phyloP scores from a whole-genome alignment of 441 rosid genomes.

The Erysimum pusillum region DNA sequence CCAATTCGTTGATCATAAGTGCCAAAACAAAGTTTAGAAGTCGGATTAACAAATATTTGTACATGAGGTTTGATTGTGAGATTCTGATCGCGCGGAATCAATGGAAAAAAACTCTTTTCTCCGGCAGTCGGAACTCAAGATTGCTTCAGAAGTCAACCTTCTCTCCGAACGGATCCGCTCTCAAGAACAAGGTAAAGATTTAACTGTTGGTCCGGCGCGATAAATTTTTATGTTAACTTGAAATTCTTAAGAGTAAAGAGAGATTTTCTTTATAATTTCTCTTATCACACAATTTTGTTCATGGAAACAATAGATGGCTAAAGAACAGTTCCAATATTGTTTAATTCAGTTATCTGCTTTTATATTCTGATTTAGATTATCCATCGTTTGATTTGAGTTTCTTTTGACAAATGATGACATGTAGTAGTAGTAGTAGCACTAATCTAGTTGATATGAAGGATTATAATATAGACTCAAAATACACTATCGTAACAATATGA shows the following conservation, averaged over 20 bases:
- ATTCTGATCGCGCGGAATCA: neutral
- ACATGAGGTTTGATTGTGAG: neutral
- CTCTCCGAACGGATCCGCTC: slow-evolving; percentile 67
- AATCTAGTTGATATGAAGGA: too few species aligned
- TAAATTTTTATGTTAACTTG: neutral
- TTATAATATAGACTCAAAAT: too few species aligned
- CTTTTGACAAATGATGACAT: too few species aligned
- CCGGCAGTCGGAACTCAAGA: slow-evolving; percentile 27
- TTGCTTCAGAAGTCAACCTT: slow-evolving; percentile 57
- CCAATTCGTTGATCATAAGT: neutral
- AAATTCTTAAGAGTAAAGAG: neutral
- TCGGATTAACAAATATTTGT: neutral
- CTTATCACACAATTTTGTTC: too few species aligned
- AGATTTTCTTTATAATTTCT: too few species aligned
- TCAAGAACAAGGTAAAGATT: slow-evolving; percentile 57
- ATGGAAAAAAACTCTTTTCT: slow-evolving; percentile 58
- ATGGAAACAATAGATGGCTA: neutral
- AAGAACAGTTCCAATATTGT: too few species aligned
- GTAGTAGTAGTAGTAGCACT: too few species aligned
- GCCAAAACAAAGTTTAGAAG: neutral
- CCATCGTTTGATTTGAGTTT: too few species aligned
- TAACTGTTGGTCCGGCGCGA: neutral
- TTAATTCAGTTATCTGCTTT: too few species aligned
- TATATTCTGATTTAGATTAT: too few species aligned
- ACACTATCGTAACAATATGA: too few species aligned